A percentile compares a stretch with the other conserved stretches of the same genome.
phyloP scores from a whole-genome alignment of 2,329 filamentous ascomycete species.

The Cladophialophora yegresii region DNA sequence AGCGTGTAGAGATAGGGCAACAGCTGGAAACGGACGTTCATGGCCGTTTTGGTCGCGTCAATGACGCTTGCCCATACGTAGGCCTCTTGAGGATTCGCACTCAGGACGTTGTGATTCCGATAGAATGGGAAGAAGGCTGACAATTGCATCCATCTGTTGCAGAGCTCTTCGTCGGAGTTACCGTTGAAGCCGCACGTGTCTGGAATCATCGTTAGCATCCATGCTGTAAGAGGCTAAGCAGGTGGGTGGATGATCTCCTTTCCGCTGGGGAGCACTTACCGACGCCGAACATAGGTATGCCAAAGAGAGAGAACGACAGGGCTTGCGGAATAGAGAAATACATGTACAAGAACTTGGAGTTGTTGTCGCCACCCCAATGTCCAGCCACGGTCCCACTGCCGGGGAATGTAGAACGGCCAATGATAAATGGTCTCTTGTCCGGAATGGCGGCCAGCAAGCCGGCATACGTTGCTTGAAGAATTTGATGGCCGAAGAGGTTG shows the following conservation, averaged over 20 bases:
- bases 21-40: constrained; percentile 69
- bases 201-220: background rate
- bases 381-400: constrained; percentile 74
- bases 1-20: constrained; percentile 77
- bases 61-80: constrained; percentile 69
- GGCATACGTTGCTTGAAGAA: constrained; percentile 74
- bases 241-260: background rate
- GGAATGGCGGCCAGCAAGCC: constrained; percentile 66
- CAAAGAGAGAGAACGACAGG: constrained; percentile 71
- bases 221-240: background rate
- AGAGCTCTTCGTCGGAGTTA: constrained; percentile 69
- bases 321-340: constrained; percentile 76
- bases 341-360: constrained; percentile 71
- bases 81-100: constrained; percentile 66
- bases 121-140: constrained; percentile 77
- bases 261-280: background rate
- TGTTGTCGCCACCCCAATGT: constrained; percentile 81
- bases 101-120: constrained; percentile 70
- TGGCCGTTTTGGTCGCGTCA: constrained; percentile 65
- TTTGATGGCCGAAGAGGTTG: constrained; percentile 74
- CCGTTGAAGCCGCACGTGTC: constrained; percentile 71
- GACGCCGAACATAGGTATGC: constrained; percentile 74
- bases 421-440: constrained; percentile 76
- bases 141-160: constrained; percentile 72
- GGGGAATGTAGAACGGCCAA: constrained; percentile 78